Base-by-base conservation (phyloP, 495 filamentous ascomycete genomes). In the Xylaria castorea region DNA sequence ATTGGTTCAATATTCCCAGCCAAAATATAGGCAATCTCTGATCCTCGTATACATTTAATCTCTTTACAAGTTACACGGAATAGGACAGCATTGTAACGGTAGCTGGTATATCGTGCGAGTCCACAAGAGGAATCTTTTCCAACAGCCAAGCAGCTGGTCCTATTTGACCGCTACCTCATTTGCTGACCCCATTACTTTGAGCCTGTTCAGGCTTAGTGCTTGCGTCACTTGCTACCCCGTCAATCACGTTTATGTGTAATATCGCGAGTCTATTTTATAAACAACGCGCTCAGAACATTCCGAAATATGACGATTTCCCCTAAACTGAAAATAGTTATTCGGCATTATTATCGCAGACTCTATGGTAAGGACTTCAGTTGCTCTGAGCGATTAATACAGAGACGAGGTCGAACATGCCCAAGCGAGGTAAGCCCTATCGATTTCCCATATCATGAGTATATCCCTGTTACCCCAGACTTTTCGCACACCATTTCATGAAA, bases 391-490 rank as follows among this genome's bases (percentile, higher is more conserved):
- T 9, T 58, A n/a, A n/a, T 62, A 36, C 62, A 46, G 16, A 12
- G 16, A 44, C 53, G 8, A 44, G 25, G 18, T 14, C 53, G 38
- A 46, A 16, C 57, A 46, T 42, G 20, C 8, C 14, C 40, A 57
- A 63, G n/a, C 9, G 34, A 9, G 58, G 18, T 57, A 3, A 65
- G n/a, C 5, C 18, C 4, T 60, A 5, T 25, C 18, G 9, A 34
- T 44, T 8, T 22, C 22, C 32, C 53, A 14, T 25, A 9, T 50
- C 68, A 25, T 38, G 34, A 22, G 30, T 64, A 30, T 64, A 73
- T 68, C 71, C 71, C 66, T 73, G 71, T 67, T 73, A 68, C 71
- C 71, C 71, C 71, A 69, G 71, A 73, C 71, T 73, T 63, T 63
- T 16, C 36, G 8, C 18, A 66, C 69, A 65, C 61, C 62, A 34